These are phyloP conservation scores for Niveomyces coronatus DNA, from an alignment of 2,329 filamentous ascomycete species.

Conservation along the genomic window DNA sequence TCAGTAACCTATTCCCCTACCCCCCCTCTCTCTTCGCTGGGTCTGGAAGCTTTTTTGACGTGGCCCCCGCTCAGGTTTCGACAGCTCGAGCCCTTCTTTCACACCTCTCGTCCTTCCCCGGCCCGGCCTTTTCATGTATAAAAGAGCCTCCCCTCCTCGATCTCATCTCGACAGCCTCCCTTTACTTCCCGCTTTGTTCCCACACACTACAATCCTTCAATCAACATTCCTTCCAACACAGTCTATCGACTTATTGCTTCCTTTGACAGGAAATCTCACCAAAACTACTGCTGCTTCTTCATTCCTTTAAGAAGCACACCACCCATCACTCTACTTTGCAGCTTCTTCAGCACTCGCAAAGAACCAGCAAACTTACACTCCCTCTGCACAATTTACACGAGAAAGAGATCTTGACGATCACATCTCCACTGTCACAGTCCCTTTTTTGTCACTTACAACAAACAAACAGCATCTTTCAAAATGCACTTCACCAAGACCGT, in stretches of 20 bases:
- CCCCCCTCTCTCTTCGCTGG: too few relatives aligned
- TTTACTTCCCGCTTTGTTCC: neutral
- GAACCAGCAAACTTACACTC: constrained; percentile 11
- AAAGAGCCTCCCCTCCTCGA: constrained; percentile 5
- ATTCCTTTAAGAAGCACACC: constrained; percentile 12
- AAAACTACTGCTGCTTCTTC: constrained; percentile 11
- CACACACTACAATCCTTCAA: constrained; percentile 4
- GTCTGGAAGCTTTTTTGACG: constrained; percentile 9
- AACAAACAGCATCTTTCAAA: constrained; percentile 31
- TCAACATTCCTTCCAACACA: constrained; percentile 6
- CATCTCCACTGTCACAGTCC: neutral
- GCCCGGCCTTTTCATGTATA: constrained; percentile 6
- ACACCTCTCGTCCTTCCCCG: constrained; percentile 1
- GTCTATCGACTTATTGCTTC: constrained; percentile 8
- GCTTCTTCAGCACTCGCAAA: too few relatives aligned
- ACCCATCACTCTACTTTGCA: too few relatives aligned
- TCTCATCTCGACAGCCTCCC: constrained; percentile 1
- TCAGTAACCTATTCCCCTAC: too few relatives aligned
- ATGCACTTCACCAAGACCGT: constrained; percentile 44
- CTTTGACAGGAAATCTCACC: constrained; percentile 8
- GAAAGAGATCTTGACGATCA: constrained; percentile 10
- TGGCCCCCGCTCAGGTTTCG: constrained; percentile 3
- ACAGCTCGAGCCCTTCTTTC: constrained; percentile 5
- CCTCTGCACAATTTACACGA: constrained; percentile 10
- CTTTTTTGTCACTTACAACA: constrained; percentile 4